These are phyloP conservation scores for Williopsis jadinii DNA, from an alignment of 1,139 yeast genomes.

Conservation along the genomic window DNA sequence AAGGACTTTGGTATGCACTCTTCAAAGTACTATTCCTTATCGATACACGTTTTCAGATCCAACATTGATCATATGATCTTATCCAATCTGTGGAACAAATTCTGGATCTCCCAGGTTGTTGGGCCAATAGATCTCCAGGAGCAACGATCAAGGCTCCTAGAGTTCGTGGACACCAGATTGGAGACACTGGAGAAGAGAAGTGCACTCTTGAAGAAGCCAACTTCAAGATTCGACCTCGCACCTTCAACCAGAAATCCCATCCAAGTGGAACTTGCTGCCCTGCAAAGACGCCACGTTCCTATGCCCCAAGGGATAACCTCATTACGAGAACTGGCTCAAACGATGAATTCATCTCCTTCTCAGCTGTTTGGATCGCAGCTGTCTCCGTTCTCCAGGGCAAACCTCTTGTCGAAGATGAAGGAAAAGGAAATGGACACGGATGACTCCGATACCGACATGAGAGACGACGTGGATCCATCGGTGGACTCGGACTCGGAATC, in stretches of 20 bases:
- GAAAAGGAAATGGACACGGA: constrained; percentile 12
- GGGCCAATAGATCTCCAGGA: constrained; percentile 9
- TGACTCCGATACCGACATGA: constrained; percentile 22
- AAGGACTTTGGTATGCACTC: constrained; percentile 69
- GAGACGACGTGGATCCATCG: constrained; percentile 21
- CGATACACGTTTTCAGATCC: constrained; percentile 56
- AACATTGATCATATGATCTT: constrained; percentile 43
- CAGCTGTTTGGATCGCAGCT: constrained; percentile 8
- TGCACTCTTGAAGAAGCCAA: constrained; percentile 4
- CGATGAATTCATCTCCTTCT: constrained; percentile 1
- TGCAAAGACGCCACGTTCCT: neutral
- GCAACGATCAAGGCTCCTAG: constrained; percentile 27
- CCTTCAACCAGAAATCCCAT: neutral
- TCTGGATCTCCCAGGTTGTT: constrained; percentile 40
- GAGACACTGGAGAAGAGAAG: constrained; percentile 7
- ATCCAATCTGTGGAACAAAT: constrained; percentile 40
- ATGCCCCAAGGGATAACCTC: neutral
- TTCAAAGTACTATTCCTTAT: constrained; percentile 62
- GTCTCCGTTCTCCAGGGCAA: constrained; percentile 19
- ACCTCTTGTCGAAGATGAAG: constrained; percentile 10
- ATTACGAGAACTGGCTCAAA: neutral
- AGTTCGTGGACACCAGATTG: constrained; percentile 19
- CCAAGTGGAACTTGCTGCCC: neutral
- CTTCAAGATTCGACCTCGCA: neutral
- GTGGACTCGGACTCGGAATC: constrained; percentile 10